Percentiles rank a stretch among this genome's conserved stretches.
Conservation (phyloP, 306 rosid genomes). For the Dalbergia oliveri region DNA sequence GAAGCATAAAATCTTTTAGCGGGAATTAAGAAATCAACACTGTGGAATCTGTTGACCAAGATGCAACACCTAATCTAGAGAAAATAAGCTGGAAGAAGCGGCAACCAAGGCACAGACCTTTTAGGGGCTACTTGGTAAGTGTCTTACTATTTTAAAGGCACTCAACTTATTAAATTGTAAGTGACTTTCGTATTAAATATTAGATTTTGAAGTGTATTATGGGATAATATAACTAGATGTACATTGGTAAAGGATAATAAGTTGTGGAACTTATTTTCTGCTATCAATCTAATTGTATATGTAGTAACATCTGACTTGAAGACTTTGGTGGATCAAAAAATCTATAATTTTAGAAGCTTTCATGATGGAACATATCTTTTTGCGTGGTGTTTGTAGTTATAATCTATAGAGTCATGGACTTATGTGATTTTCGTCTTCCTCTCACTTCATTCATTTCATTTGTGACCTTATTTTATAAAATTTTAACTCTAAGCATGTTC, state of each 20-base stretch:
- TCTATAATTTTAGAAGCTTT: conserved; percentile 19
- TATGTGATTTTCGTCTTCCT: background rate
- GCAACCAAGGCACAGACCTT: conserved; percentile 94
- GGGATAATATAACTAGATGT: conserved; percentile 5
- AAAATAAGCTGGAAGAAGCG: conserved; percentile 78
- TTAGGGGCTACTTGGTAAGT: conserved; percentile 94
- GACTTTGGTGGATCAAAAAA: conserved; percentile 6
- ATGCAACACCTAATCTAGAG: conserved; percentile 70
- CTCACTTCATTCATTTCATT: background rate
- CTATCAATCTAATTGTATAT: conserved; percentile 5
- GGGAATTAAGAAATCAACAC: conserved; percentile 66
- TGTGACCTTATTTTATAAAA: background rate
- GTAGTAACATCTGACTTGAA: conserved; percentile 22
- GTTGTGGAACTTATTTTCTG: conserved; percentile 12
- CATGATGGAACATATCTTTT: background rate
- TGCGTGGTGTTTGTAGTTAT: background rate
- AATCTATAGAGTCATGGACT: background rate
- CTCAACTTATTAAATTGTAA: conserved; percentile 22
- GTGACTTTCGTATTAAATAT: background rate
- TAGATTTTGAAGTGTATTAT: conserved; percentile 2
- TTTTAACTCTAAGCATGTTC: background rate
- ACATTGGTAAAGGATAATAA: background rate
- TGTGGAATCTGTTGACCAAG: conserved; percentile 58
- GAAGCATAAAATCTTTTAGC: conserved; percentile 57
- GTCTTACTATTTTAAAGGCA: conserved; percentile 21